Conservation (phyloP, 495 filamentous ascomycete genomes). For the Talaromyces stipitatus region DNA sequence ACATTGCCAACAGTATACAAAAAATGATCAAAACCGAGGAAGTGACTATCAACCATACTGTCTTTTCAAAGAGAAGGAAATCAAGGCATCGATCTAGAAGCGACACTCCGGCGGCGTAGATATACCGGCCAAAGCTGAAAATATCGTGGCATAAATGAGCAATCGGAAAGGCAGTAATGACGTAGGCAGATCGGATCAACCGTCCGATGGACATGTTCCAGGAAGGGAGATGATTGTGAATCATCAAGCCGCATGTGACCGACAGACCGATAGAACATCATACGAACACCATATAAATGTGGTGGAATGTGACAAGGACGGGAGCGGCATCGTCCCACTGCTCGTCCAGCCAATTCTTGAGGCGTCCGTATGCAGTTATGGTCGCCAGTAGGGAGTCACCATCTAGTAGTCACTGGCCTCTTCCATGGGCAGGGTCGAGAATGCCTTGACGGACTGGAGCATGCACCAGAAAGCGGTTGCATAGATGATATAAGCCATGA, state of each 20-base stretch:
- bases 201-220: background rate
- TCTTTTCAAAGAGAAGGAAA: background rate
- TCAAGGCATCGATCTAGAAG: background rate
- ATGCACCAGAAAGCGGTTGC: background rate
- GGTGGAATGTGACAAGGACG: background rate
- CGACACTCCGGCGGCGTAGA: background rate
- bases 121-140: background rate
- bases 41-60: background rate
- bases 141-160: background rate
- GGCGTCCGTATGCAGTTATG: background rate
- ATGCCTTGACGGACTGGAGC: background rate
- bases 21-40: background rate
- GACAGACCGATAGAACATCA: background rate
- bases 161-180: no score
- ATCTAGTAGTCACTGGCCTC: background rate
- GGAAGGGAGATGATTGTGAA: background rate
- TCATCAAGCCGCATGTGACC: background rate
- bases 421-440: background rate
- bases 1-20: background rate
- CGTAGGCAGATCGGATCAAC: background rate
- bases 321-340: background rate
- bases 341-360: background rate
- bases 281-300: background rate
- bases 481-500: background rate
- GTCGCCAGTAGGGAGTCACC: background rate